Evolutionary conservation across 1,139 yeast genomes (phyloP).

Genomic region (Geotrichum fermentans): DNA sequence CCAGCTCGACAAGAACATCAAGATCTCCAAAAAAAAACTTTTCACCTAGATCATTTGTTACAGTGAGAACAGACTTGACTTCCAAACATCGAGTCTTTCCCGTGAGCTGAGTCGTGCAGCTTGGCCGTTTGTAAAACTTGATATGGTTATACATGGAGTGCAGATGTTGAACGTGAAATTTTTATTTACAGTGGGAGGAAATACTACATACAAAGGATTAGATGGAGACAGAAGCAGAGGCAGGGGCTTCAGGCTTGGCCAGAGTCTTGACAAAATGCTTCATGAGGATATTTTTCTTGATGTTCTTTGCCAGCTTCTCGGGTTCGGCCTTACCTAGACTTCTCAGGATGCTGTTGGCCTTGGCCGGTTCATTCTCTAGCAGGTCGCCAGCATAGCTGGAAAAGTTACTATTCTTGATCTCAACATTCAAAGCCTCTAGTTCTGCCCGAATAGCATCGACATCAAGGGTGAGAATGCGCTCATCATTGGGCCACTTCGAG

Average conservation of each 20-base stretch:
- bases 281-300: conserved; percentile 36
- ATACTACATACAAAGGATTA: not conserved
- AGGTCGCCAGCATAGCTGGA: conserved; percentile 29
- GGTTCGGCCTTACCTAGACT: conserved; percentile 32
- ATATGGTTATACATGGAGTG: conserved; percentile 15
- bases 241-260: conserved; percentile 3
- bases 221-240: not conserved
- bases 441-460: conserved; percentile 28
- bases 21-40: conserved; percentile 31
- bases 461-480: conserved; percentile 31
- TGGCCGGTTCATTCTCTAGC: conserved; percentile 32
- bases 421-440: conserved; percentile 28
- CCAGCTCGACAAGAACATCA: conserved; percentile 11
- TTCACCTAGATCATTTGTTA: conserved; percentile 37
- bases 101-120: conserved; percentile 6
- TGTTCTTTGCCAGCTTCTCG: conserved; percentile 26
- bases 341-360: conserved; percentile 32
- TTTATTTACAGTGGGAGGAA: not conserved
- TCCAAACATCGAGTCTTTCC: conserved; percentile 12
- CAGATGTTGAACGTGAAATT: not conserved
- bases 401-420: conserved; percentile 28
- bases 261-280: conserved; percentile 31
- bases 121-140: conserved; percentile 18
- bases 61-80: conserved; percentile 27
- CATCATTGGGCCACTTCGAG: conserved; percentile 46